Conservation (phyloP, 2,329 filamentous ascomycete genomes). For the Pseudogymnoascus sp. region DNA sequence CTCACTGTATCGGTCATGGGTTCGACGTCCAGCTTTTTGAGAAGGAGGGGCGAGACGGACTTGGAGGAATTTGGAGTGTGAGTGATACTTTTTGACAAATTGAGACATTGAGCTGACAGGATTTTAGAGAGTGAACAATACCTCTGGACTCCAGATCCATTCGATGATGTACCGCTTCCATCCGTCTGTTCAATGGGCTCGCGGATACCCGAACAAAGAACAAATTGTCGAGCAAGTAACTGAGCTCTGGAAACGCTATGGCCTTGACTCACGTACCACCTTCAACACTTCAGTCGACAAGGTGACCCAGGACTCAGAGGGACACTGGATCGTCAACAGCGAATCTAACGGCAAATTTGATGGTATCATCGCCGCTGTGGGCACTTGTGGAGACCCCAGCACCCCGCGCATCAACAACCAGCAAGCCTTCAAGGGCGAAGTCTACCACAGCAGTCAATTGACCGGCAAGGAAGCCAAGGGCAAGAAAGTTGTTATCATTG, state of each 20-base stretch:
- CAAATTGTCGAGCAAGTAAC: constrained; percentile 69
- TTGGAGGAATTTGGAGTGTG: constrained; percentile 79
- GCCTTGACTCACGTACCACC: constrained; percentile 60
- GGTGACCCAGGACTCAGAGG: constrained; percentile 60
- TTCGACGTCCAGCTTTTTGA: constrained; percentile 80
- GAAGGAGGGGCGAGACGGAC: constrained; percentile 53
- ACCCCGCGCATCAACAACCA: constrained; percentile 65
- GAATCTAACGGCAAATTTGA: constrained; percentile 66
- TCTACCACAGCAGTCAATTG: constrained; percentile 70
- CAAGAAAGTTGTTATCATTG: constrained; percentile 71
- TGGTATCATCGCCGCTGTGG: constrained; percentile 70
- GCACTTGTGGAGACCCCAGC: constrained; percentile 74
- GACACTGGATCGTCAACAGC: constrained; percentile 73
- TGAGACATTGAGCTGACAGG: constrained; percentile 5
- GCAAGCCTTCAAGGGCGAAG: constrained; percentile 62
- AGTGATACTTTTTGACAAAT: constrained; percentile 24
- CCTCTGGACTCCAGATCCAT: constrained; percentile 76
- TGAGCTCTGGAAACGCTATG: constrained; percentile 68
- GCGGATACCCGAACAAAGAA: constrained; percentile 69
- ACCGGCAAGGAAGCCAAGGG: constrained; percentile 66
- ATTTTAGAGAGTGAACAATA: constrained; percentile 67
- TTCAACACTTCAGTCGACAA: constrained; percentile 66
- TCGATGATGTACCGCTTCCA: constrained; percentile 85
- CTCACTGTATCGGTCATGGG: constrained; percentile 78
- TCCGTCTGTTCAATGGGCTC: constrained; percentile 66